Percentiles rank a stretch among this genome's conserved stretches.
Conservation (phyloP, 176 grass and related monocot genomes). For the Rhynchospora breviuscula region DNA sequence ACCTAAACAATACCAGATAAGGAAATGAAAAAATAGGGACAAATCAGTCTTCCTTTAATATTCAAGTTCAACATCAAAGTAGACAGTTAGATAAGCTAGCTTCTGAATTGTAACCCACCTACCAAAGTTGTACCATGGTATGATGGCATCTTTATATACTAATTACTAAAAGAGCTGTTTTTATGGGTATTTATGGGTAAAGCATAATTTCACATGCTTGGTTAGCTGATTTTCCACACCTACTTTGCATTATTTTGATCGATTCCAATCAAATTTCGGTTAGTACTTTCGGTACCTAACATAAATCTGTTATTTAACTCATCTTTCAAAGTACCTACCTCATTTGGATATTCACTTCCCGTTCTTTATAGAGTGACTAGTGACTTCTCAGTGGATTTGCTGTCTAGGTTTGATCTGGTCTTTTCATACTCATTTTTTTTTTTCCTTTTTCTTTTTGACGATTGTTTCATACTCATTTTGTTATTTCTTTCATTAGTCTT, state of each 20-base stretch:
- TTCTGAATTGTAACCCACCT: neutral
- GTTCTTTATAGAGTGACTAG: neutral
- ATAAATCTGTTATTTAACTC: neutral
- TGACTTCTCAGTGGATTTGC: neutral
- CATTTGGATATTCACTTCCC: neutral
- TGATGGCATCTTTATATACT: neutral
- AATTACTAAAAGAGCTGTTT: neutral
- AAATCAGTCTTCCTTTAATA: neutral
- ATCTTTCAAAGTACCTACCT: neutral
- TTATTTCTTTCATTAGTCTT: neutral
- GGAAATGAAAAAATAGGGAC: neutral
- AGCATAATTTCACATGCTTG: neutral
- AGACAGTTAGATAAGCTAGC: neutral
- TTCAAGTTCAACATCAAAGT: neutral
- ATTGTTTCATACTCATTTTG: neutral
- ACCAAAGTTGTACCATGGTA: neutral
- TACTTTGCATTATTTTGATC: constrained; percentile 7
- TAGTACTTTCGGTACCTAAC: neutral
- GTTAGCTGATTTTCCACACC: neutral
- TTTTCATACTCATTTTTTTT: too few relatives aligned
- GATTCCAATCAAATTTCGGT: neutral
- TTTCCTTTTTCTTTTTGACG: too few relatives aligned
- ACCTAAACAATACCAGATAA: neutral
- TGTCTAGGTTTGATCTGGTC: neutral
- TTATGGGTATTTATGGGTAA: constrained; percentile 2